Evolutionary conservation across 305 asterid genomes (phyloP).

Genomic region (Fraxinus xanthoxyloides): DNA sequence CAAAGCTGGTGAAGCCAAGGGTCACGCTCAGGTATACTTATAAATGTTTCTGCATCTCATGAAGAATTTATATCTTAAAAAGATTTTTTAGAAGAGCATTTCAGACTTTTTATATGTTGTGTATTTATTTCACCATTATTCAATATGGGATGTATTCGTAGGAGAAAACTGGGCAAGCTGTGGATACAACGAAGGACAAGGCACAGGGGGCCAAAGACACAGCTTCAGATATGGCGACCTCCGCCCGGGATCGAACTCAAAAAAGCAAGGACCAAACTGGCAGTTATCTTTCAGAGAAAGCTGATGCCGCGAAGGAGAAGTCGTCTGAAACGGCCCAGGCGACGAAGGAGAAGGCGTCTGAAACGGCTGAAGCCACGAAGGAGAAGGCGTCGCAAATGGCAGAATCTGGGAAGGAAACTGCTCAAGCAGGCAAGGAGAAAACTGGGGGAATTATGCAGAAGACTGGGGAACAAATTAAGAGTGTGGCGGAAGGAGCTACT

Average conservation of each 20-base stretch:
- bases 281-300: background rate
- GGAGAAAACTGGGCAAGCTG: background rate
- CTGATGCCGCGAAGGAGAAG: background rate
- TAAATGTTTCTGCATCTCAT: background rate
- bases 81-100: background rate
- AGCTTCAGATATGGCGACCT: background rate
- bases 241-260: background rate
- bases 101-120: too few relatives aligned
- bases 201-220: background rate
- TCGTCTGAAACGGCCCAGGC: background rate
- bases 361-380: background rate
- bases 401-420: background rate
- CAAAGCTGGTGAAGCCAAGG: background rate
- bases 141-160: background rate
- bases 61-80: background rate
- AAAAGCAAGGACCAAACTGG: background rate
- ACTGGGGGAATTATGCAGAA: background rate
- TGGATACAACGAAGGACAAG: background rate
- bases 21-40: background rate
- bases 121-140: background rate
- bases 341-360: background rate
- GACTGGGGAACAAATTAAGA: conserved; percentile 17
- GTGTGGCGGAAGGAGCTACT: conserved; percentile 21
- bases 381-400: background rate
- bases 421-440: background rate